phyloP scores from a whole-genome alignment of 805 yeast species.

The baker's yeast (Saccharomyces cerevisiae) region DNA sequence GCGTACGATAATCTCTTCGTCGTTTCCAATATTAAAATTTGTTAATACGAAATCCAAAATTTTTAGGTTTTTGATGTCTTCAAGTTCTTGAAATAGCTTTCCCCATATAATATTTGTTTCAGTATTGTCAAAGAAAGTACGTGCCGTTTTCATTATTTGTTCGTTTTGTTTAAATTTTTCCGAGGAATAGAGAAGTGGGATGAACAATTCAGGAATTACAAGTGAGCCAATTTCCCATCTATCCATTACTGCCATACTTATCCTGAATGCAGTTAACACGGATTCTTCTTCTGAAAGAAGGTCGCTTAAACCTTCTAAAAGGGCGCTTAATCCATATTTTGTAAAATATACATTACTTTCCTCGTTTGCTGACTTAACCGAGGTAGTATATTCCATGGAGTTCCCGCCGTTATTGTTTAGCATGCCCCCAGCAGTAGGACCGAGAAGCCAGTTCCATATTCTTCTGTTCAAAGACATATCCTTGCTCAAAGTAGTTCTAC shows the following conservation, averaged over 20 bases:
- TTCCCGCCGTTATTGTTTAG: conserved; percentile 27
- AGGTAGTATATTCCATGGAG: neutral
- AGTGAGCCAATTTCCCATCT: conserved; percentile 88
- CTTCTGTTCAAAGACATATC: conserved; percentile 95
- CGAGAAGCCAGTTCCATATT: conserved; percentile 87
- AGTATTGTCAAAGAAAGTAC: conserved; percentile 73
- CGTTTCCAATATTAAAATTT: conserved; percentile 60
- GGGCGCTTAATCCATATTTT: conserved; percentile 42
- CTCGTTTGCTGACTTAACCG: conserved; percentile 6
- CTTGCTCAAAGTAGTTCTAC: conserved; percentile 60
- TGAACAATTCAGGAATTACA: conserved; percentile 60
- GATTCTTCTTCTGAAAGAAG: conserved; percentile 33
- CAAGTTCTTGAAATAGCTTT: conserved; percentile 36
- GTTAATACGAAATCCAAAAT: conserved; percentile 52
- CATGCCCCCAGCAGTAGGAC: conserved; percentile 38
- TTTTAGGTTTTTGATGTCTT: conserved; percentile 32
- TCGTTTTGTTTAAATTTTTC: conserved; percentile 24
- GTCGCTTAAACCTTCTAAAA: conserved; percentile 47
- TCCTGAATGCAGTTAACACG: conserved; percentile 45
- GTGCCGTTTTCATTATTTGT: conserved; percentile 47
- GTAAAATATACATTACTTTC: conserved; percentile 47
- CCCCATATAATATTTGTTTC: conserved; percentile 78
- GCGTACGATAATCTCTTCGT: conserved; percentile 73
- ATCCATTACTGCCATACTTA: conserved; percentile 72
- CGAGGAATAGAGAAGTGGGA: conserved; percentile 53